phyloP scores from a whole-genome alignment of 2,329 filamentous ascomycete species.

The Parafenestella ontariensis region DNA sequence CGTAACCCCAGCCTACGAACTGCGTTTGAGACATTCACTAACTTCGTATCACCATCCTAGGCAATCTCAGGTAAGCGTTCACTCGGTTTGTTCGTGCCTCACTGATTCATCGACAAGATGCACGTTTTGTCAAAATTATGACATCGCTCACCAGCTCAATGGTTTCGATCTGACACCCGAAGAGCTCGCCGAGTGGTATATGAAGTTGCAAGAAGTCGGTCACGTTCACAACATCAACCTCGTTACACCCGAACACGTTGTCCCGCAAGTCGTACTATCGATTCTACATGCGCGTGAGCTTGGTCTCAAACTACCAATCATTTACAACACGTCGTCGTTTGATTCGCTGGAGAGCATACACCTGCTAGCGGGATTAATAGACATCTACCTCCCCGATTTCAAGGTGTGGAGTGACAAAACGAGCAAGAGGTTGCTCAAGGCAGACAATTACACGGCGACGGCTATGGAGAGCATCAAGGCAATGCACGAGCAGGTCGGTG shows the following conservation, averaged over 20 bases:
- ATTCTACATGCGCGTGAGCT: slow-evolving; percentile 75
- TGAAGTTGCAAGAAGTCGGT: slow-evolving; percentile 82
- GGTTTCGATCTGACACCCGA: slow-evolving; percentile 81
- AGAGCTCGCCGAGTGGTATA: slow-evolving; percentile 79
- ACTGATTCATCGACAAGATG: no score
- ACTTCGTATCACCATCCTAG: no score
- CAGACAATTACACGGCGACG: slow-evolving; percentile 74
- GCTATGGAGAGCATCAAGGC: slow-evolving; percentile 79
- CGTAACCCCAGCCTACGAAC: slow-evolving; percentile 72
- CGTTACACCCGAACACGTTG: slow-evolving; percentile 85
- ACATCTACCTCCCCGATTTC: slow-evolving; percentile 89
- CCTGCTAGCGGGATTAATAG: slow-evolving; percentile 78
- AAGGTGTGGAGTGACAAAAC: slow-evolving; percentile 76
- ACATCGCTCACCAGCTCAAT: slow-evolving; percentile 82
- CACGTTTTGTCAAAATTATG: slow-evolving; percentile 68
- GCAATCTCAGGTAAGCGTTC: no score
- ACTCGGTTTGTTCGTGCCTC: no score
- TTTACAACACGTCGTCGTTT: slow-evolving; percentile 86
- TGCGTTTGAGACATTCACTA: no score
- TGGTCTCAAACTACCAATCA: slow-evolving; percentile 74
- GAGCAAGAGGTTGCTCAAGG: slow-evolving; percentile 76
- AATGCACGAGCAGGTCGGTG: slow-evolving; percentile 83
- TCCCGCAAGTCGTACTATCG: slow-evolving; percentile 79
- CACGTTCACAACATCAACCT: slow-evolving; percentile 89
- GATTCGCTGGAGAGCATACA: slow-evolving; percentile 76